Base-by-base conservation (phyloP, 345 rosid genomes). In the Eucalyptus curtisii region DNA sequence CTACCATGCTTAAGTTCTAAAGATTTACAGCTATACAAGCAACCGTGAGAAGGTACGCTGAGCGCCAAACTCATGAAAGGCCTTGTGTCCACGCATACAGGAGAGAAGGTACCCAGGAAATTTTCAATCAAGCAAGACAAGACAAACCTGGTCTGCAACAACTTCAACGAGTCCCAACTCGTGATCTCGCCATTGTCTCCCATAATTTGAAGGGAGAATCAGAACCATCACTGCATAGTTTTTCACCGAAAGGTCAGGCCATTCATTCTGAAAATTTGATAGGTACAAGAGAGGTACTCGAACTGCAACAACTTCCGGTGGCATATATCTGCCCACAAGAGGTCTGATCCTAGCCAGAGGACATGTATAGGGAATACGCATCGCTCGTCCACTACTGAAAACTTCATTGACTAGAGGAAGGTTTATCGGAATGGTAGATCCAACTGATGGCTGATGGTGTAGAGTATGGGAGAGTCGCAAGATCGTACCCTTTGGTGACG, bases 81-180 rank as follows among this genome's bases (percentile, higher is more conserved):
- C 31, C 59, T 33, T 55, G n/a, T 57, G 37, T 71, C 81, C 81
- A 19, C 14, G 4, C 22, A 37, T 20, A 71, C 22, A 37, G 81
- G 22, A 71, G 81, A 71, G 81, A 81, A 24, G 52, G 40, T 25
- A 37, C 48, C 86, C 27, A 44, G 64, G 86, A n/a, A 49, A 49
- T n/a, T 24, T 16, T 20, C 52, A 42, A 53, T 71, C 86, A 87
- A 48, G 82, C 84, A 57, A 91, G 89, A 76, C 53, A 55, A 61
- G 86, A 45, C 89, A 71, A 71, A 97, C 99, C 99, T 97, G 99
- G 92, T 96, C 99, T 10, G 98, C 97, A 59, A 97, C 98, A 86
- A 95, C 97, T 93, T 96, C 98, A 55, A 97, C 98, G 16, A 97
- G 99, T 91, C 96, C 98, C 93, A 96, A 89, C 92, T 97, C 99